Evolutionary conservation across 345 rosid species (phyloP).

Genomic region (Kandelia obovata): DNA sequence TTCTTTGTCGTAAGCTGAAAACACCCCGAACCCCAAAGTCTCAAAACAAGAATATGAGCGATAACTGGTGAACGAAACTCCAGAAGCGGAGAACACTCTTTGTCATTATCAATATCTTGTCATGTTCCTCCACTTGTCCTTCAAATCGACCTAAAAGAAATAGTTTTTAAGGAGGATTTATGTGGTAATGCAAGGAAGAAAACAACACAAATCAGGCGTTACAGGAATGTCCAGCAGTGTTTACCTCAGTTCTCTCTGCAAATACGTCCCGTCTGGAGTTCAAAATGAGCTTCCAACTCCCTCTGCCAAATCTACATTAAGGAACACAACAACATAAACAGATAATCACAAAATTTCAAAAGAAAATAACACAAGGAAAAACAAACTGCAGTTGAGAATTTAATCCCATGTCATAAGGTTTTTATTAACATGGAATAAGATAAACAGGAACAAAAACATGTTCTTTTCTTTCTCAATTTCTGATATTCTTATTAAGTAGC

Average conservation of each 20-base stretch:
- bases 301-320: slow-evolving; percentile 41
- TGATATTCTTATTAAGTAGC: too few relatives aligned
- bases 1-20: too few relatives aligned
- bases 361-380: background rate
- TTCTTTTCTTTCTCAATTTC: too few relatives aligned
- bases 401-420: too few relatives aligned
- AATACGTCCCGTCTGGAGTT: slow-evolving; percentile 20
- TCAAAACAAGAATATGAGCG: too few relatives aligned
- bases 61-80: too few relatives aligned
- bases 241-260: slow-evolving; percentile 44
- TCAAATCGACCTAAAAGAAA: slow-evolving; percentile 49
- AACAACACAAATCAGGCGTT: background rate
- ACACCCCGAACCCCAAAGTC: too few relatives aligned
- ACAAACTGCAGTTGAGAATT: background rate
- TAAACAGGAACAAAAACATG: too few relatives aligned
- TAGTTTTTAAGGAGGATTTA: background rate
- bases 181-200: background rate
- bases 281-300: slow-evolving; percentile 46
- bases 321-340: background rate
- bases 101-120: slow-evolving; percentile 6
- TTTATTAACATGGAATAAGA: too few relatives aligned
- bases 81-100: too few relatives aligned
- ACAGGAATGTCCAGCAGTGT: background rate
- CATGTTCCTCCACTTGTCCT: slow-evolving; percentile 74
- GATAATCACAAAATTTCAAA: background rate